Conservation (phyloP, 148 eudicot genomes). For the Rhododendron williamsianum region DNA sequence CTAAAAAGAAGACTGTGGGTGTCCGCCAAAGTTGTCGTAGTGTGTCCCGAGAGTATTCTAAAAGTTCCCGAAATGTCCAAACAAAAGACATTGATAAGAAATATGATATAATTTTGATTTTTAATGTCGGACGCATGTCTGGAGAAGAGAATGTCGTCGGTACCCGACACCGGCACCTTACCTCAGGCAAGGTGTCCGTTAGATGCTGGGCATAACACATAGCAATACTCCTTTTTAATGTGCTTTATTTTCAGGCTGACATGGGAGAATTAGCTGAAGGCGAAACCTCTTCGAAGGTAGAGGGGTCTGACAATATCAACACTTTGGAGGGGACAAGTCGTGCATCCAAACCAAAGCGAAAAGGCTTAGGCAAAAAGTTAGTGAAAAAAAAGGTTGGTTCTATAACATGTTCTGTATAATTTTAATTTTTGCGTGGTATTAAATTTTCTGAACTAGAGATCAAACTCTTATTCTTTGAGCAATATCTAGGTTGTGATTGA, state of each 20-base stretch:
- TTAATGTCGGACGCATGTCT: background rate
- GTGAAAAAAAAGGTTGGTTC: constrained; percentile 32
- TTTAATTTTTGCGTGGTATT: background rate
- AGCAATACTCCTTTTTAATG: background rate
- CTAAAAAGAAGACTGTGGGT: background rate
- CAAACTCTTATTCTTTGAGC: constrained; percentile 8
- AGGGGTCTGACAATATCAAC: constrained; percentile 11
- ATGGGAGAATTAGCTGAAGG: constrained; percentile 6
- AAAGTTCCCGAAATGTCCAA: background rate
- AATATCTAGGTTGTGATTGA: constrained; percentile 35
- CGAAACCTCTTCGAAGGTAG: constrained; percentile 12
- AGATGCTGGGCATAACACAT: background rate
- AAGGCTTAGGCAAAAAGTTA: constrained; percentile 19
- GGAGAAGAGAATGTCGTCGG: background rate
- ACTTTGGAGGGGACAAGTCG: background rate
- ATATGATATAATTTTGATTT: background rate
- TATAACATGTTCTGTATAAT: constrained; percentile 5
- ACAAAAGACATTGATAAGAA: background rate
- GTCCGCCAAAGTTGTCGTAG: background rate
- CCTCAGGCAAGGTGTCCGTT: background rate
- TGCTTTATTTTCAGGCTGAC: constrained; percentile 15
- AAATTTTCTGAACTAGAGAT: background rate
- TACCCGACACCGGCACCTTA: background rate
- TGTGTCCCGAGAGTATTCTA: background rate
- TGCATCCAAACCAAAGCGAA: constrained; percentile 22